Conservation (phyloP, 108 stramenopile species). For the Conticribra guillardii region DNA sequence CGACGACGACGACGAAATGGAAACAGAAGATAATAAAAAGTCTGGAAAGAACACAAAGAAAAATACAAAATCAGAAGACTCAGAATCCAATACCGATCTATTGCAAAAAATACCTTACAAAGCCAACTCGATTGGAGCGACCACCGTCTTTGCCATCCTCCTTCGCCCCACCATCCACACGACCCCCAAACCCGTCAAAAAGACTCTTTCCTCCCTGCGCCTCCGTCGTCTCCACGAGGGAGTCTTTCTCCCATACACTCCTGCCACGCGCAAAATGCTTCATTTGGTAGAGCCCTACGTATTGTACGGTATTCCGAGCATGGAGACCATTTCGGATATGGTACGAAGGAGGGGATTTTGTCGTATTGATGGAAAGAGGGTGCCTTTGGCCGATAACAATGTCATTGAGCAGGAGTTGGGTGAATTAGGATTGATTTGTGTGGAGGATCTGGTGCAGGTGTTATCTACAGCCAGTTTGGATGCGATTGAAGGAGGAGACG, state of each 20-base stretch:
- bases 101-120: slow-evolving; percentile 57
- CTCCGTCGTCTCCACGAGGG: slow-evolving; percentile 73
- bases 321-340: slow-evolving; percentile 75
- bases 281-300: slow-evolving; percentile 89
- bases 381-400: slow-evolving; percentile 84
- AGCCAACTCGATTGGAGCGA: slow-evolving; percentile 75
- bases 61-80: too few species aligned
- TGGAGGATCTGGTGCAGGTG: slow-evolving; percentile 89
- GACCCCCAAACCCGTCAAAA: slow-evolving; percentile 54
- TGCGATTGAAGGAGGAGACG: slow-evolving; percentile 27
- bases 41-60: slow-evolving; percentile 8
- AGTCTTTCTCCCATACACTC: slow-evolving; percentile 77
- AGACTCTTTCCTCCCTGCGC: slow-evolving; percentile 58
- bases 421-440: slow-evolving; percentile 77
- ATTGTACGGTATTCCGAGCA: slow-evolving; percentile 74
- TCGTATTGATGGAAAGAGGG: slow-evolving; percentile 66
- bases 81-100: neutral
- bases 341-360: slow-evolving; percentile 76
- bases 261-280: slow-evolving; percentile 56
- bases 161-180: slow-evolving; percentile 64
- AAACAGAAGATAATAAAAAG: neutral
- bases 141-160: slow-evolving; percentile 76
- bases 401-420: slow-evolving; percentile 81
- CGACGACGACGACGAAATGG: slow-evolving; percentile 5
- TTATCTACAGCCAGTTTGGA: slow-evolving; percentile 40